Conservation (phyloP, 1,284 basidiomycete genomes). For the Puccinia hordei region DNA sequence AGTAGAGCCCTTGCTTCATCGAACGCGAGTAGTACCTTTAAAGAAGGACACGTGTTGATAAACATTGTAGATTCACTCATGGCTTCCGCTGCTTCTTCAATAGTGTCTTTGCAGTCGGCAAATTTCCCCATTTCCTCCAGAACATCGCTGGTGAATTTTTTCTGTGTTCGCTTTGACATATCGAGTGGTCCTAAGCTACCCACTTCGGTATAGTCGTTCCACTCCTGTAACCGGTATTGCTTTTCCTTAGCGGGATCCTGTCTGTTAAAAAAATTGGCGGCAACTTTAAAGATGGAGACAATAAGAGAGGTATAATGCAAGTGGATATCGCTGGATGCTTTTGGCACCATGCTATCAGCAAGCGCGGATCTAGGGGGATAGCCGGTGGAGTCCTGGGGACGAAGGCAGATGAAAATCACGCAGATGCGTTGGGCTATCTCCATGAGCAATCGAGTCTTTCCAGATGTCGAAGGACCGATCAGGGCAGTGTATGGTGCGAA, state of each 20-base stretch:
- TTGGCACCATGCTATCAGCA: neutral
- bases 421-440: slow-evolving; percentile 1
- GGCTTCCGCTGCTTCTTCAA: neutral
- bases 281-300: slow-evolving; percentile 5
- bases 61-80: neutral
- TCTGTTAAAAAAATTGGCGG: slow-evolving; percentile 8
- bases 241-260: neutral
- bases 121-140: neutral
- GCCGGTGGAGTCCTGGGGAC: neutral
- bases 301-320: neutral
- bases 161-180: neutral
- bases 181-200: neutral
- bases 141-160: slow-evolving; percentile 1
- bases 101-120: neutral
- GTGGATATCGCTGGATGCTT: too few species aligned
- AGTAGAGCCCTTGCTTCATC: slow-evolving; percentile 12
- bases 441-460: neutral
- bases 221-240: slow-evolving; percentile 4
- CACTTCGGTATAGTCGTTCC: slow-evolving; percentile 8
- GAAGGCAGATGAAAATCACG: slow-evolving; percentile 9
- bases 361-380: slow-evolving; percentile 5
- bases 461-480: slow-evolving; percentile 5
- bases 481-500: neutral
- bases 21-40: slow-evolving; percentile 9
- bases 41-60: neutral